Percentiles rank a stretch among this genome's conserved stretches.
phyloP scores from a whole-genome alignment of 768 basidiomycete genomes.

The Mycena vulgaris region DNA sequence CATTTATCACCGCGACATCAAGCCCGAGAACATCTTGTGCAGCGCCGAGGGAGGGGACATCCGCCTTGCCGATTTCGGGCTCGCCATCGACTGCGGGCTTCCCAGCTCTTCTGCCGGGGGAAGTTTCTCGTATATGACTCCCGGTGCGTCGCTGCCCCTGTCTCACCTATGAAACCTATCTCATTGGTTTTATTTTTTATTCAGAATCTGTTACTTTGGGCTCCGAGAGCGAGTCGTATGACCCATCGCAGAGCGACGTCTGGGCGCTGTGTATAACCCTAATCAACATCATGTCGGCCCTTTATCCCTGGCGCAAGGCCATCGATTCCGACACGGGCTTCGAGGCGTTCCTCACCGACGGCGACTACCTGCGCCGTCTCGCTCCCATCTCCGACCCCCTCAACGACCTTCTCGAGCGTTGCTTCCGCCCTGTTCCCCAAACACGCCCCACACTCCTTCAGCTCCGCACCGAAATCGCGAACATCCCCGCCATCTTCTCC shows the following conservation, averaged over 20 bases:
- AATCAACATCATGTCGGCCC: constrained; percentile 69
- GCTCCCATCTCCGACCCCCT: constrained; percentile 68
- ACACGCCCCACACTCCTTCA: constrained; percentile 60
- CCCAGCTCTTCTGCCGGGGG: background rate
- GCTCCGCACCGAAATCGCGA: constrained; percentile 58
- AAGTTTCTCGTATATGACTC: constrained; percentile 13
- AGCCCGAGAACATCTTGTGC: constrained; percentile 49
- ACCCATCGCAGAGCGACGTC: constrained; percentile 15
- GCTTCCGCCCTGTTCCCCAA: constrained; percentile 62
- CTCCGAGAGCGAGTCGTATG: background rate
- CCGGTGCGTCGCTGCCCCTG: background rate
- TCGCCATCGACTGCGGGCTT: constrained; percentile 40
- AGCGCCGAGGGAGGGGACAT: constrained; percentile 49
- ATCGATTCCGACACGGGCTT: constrained; percentile 65
- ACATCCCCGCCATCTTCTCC: constrained; percentile 57
- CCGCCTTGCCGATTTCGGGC: constrained; percentile 70
- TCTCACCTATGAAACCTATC: background rate
- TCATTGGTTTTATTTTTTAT: too few species aligned
- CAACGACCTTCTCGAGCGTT: constrained; percentile 64
- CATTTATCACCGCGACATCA: constrained; percentile 23
- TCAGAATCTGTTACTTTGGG: constrained; percentile 13
- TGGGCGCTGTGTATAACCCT: constrained; percentile 70
- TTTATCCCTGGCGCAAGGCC: constrained; percentile 69
- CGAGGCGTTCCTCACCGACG: constrained; percentile 62
- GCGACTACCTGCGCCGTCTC: constrained; percentile 61